Base-by-base conservation (phyloP, 2,329 filamentous ascomycete genomes). In the Curvularia lunata region DNA sequence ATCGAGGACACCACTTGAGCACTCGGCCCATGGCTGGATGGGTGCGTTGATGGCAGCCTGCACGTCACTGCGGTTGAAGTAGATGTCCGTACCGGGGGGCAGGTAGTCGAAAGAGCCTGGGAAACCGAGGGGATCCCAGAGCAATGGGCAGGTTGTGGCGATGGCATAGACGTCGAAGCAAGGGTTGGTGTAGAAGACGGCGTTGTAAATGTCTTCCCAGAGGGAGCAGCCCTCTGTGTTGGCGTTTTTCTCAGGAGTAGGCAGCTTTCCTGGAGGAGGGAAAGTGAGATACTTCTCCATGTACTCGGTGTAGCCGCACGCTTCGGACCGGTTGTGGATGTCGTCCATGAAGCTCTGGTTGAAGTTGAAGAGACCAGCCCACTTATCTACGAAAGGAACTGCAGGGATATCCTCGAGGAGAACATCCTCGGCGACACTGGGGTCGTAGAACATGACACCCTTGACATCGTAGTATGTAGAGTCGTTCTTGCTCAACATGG, bases 161-260 rank as follows among this genome's bases (percentile, higher is more conserved):
- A 94, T 84, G 49, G 90, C 85, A 77, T 94, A 95, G 10, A 91
- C 79, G 72, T 92, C 86, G 77, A 90, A 96, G 79, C 91, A 95
- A 0, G 91, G 91, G 77, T 95, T 95, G 32, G 85, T 75, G 1
- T 79, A 69, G 4, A 80, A 61, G 7, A 83, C 83, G 28, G 86
- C 88, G 0, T 80, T 64, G 65, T 79, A 79, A 28, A 91, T 83
- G 21, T 83, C 78, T 56, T 82, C 74, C 66, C 83, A 89, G 19
- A 91, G 68, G 48, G 81, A 79, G 71, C 90, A 93, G 4, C 80
- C 82, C 0, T 77, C 69, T n/a, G 72, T 64, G 0, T 77, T 77
- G 34, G 77, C 64, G 25, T 78, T 74, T 49, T 61, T 82, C 5
- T 85, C 81, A 28, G 80, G 77, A 0, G 71, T 72, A 0, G 88